These are phyloP conservation scores for Penicillium diatomitis DNA, from an alignment of 495 filamentous ascomycete genomes.

Conservation along the genomic window DNA sequence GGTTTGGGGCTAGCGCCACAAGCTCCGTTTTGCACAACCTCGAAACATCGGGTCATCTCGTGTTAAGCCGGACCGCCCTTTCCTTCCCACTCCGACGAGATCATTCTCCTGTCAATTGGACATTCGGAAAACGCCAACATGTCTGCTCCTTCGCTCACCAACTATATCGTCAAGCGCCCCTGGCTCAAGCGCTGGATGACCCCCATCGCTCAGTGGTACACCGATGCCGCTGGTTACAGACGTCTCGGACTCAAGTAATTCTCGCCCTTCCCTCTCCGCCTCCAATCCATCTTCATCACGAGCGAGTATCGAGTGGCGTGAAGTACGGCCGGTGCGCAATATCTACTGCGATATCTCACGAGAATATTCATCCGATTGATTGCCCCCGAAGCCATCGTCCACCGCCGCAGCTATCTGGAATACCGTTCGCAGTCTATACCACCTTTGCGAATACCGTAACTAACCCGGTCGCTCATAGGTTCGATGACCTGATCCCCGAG, in stretches of 20 bases:
- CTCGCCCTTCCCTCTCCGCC: conserved; percentile 7
- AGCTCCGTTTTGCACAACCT: conserved; percentile 43
- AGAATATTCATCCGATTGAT: background rate
- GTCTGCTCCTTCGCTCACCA: conserved; percentile 63
- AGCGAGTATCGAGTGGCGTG: conserved; percentile 5
- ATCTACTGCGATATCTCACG: background rate
- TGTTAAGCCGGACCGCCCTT: conserved; percentile 31
- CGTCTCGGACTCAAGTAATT: conserved; percentile 81
- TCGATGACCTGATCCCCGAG: conserved; percentile 88
- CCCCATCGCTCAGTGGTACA: conserved; percentile 78
- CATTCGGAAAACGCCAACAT: conserved; percentile 42
- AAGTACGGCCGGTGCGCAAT: background rate
- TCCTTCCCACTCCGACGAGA: conserved; percentile 11
- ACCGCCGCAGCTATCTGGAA: conserved; percentile 15
- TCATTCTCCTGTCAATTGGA: conserved; percentile 27
- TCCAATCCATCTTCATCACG: conserved; percentile 5
- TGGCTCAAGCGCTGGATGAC: conserved; percentile 70
- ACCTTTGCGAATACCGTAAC: conserved; percentile 1
- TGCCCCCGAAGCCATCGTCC: conserved; percentile 8
- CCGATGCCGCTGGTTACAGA: conserved; percentile 80
- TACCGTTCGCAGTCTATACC: conserved; percentile 5
- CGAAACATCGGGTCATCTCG: conserved; percentile 37
- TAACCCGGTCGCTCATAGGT: conserved; percentile 39
- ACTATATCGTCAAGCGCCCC: conserved; percentile 67
- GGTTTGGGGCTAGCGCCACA: conserved; percentile 14